These are phyloP conservation scores for Claviceps fusiformis DNA, from an alignment of 2,329 filamentous ascomycete genomes.

Conservation along the genomic window DNA sequence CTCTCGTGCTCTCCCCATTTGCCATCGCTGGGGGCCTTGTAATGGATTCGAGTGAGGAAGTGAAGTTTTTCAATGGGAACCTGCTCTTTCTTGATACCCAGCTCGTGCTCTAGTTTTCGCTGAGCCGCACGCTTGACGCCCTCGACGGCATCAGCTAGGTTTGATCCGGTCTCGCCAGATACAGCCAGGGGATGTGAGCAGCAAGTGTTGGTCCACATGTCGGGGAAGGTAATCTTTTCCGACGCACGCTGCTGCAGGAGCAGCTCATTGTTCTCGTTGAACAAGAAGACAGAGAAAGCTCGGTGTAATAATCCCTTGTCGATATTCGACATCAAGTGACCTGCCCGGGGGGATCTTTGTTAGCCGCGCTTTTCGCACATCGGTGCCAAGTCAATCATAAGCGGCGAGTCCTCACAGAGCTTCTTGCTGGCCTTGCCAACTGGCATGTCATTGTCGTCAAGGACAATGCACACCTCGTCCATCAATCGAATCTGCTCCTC, in stretches of 20 bases:
- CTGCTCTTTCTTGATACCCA: conserved; percentile 80
- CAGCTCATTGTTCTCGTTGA: conserved; percentile 83
- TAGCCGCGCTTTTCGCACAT: not conserved
- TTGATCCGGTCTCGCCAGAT: conserved; percentile 77
- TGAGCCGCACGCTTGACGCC: conserved; percentile 88
- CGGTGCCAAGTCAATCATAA: not conserved
- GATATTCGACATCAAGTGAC: conserved; percentile 98
- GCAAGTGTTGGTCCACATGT: conserved; percentile 99
- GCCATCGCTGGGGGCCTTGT: conserved; percentile 90
- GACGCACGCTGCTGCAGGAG: conserved; percentile 88
- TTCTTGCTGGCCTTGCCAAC: conserved; percentile 98
- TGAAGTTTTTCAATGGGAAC: conserved; percentile 84
- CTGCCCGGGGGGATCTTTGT: conserved; percentile 29
- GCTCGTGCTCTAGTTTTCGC: conserved; percentile 86
- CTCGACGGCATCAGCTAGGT: conserved; percentile 63
- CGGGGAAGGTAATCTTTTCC: conserved; percentile 98
- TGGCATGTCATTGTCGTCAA: conserved; percentile 80
- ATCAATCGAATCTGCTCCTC: conserved; percentile 95
- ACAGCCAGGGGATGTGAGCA: conserved; percentile 94
- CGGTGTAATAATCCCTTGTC: conserved; percentile 90
- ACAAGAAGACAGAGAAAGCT: conserved; percentile 95
- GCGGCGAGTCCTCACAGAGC: conserved; percentile 53
- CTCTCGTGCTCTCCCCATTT: conserved; percentile 99
- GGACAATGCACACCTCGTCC: conserved; percentile 97
- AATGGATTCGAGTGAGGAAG: conserved; percentile 94